Base-by-base conservation (phyloP, 2,329 filamentous ascomycete genomes). In the Pyrenochaeta sp. region DNA sequence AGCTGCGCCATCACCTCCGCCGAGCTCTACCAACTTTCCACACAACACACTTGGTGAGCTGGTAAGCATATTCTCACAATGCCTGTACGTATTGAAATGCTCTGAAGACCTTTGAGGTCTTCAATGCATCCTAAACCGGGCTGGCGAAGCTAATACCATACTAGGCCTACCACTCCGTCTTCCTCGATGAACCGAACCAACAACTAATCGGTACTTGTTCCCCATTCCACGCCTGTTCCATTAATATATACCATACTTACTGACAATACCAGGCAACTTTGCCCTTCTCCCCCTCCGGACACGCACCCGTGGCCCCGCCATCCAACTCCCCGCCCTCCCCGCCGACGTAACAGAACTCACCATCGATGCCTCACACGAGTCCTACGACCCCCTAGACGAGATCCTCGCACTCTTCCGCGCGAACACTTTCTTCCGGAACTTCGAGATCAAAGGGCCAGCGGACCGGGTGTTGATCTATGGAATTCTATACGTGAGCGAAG, bases 401-500 rank as follows among this genome's bases (percentile, higher is more conserved):
- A 89, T 96, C 50, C 86, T 99, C 54, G 86, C 90, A 12, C 87
- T 98, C 49, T 99, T 98, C 86, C 92, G 95, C 65, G 94, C 95
- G 72, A 98, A 99, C 84, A 97, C 94, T 59, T 94, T 99, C 81
- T 99, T 98, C 86, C 91, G 95, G 73, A 99, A 98, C 85, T 99
- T 99, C 73, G 95, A 98, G 84, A 96, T 98, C 83, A 94, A 97
- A 81, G 95, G 95, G 13, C 91, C 92, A 27, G 94, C 95, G 57
- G 95, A 99, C 81, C 87, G 95, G 40, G 88, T 98, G 73, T 85
- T 99, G 67, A 93, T 98, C 74, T 99, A 99, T 82, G 94, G 94
- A 62, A 99, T 97, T 77, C 86, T 96, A 76, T 98, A 94, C 80
- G 86, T 98, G 72, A 94, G 90, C 80, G 93, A 98, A 79, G 93